Base-by-base conservation (phyloP, 2,329 filamentous ascomycete genomes). In the Botrytis fragariae region DNA sequence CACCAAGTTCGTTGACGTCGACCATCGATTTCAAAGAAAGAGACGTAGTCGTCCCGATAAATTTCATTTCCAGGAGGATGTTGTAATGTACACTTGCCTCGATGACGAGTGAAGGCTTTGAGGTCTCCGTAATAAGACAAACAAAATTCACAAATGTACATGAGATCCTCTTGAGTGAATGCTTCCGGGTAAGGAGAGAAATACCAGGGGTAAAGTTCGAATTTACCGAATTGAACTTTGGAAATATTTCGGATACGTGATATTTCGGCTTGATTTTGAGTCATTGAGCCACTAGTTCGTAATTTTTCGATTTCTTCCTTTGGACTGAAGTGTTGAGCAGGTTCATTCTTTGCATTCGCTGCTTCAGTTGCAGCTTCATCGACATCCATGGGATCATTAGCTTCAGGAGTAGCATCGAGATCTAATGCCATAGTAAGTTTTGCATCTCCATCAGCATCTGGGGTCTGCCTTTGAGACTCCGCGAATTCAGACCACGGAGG, bases 31-130 rank as follows among this genome's bases (percentile, higher is more conserved):
- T 99, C 96, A 80, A 97, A 99, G 78, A 99, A 98, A 0, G 94
- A 97, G 1, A 98, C 91, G 74, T 93, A 92, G 60, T 95, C 93
- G 81, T 99, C 95, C 71, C 96, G 92, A 82, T 99, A 99, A 75
- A 99, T 97, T 82, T 99, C 97, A 82, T 99, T 99, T 39, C 96
- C 96, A 0, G 96, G 96, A 0, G 96, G 96, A 78, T 99, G 96
- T 73, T 94, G 90, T 48, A 99, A 84, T 1, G 92, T 93, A 83
- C 96, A 99, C 85, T 99, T 99, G 64, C 88, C 85, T 54, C 96
- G 91, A 81, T 99, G 96, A 44, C 96, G 90, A 68, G 88, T 86
- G 79, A 98, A 99, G 7, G 93, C 90, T 76, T 93, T 93, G 73
- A 90, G 85, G 80, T 95, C 91, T 75, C 92, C 94, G 80, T 93